Percentiles rank a stretch among this genome's conserved stretches.
These are phyloP conservation scores for Persicaria maculosa DNA, from an alignment of 148 eudicot genomes.

Conservation along the genomic window DNA sequence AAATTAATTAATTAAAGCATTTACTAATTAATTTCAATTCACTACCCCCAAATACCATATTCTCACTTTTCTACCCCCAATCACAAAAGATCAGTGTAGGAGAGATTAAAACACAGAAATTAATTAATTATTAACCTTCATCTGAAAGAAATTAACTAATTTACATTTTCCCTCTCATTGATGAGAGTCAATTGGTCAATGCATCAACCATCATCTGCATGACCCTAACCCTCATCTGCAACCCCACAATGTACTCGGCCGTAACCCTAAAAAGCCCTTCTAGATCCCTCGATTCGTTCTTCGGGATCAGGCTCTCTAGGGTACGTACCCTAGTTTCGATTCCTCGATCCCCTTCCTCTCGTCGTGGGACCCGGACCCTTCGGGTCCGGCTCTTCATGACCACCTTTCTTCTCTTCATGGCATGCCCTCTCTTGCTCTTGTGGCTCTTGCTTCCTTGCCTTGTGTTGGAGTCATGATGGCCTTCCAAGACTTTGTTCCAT, in stretches of 20 bases:
- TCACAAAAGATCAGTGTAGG: slow-evolving; percentile 6
- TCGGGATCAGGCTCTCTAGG: slow-evolving; percentile 51
- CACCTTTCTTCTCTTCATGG: slow-evolving; percentile 22
- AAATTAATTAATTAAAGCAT: neutral
- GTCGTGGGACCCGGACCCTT: slow-evolving; percentile 16
- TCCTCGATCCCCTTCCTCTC: slow-evolving; percentile 6
- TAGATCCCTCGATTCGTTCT: slow-evolving; percentile 23
- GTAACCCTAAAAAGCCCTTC: slow-evolving; percentile 57
- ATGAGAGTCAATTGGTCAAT: slow-evolving; percentile 14
- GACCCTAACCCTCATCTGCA: slow-evolving; percentile 57
- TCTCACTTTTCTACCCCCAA: slow-evolving; percentile 5
- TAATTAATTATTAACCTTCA: neutral
- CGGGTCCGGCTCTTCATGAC: slow-evolving; percentile 27
- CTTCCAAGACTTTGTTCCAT: slow-evolving; percentile 7
- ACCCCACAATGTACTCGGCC: slow-evolving; percentile 56
- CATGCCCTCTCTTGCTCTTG: slow-evolving; percentile 5
- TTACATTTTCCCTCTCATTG: neutral
- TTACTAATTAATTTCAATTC: neutral
- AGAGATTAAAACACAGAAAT: neutral
- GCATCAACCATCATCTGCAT: slow-evolving; percentile 65
- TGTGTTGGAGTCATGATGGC: neutral
- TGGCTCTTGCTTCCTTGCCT: neutral
- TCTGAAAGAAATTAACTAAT: neutral
- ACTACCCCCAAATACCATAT: neutral
- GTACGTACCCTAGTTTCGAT: slow-evolving; percentile 38